phyloP scores from a whole-genome alignment of 306 rosid species.

The Alnus rubra region DNA sequence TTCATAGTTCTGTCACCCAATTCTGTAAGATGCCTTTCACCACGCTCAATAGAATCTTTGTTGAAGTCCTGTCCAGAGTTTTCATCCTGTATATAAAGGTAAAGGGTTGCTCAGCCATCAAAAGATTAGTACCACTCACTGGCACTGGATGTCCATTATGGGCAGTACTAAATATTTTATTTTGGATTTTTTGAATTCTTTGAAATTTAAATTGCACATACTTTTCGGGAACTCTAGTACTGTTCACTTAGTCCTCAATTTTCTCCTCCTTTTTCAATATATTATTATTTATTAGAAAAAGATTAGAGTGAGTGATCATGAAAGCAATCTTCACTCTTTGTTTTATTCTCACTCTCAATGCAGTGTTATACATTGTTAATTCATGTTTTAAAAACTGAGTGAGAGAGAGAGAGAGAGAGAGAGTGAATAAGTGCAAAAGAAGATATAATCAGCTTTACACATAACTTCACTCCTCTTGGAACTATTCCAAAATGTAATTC shows the following conservation, averaged over 20 bases:
- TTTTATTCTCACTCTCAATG: not conserved
- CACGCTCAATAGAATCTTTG: conserved; percentile 93
- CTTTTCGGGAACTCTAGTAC: not conserved
- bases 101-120: conserved; percentile 23
- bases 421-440: too few relatives aligned
- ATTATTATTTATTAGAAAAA: not conserved
- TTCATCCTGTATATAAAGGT: conserved; percentile 62
- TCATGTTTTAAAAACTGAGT: too few relatives aligned
- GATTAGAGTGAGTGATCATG: not conserved
- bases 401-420: too few relatives aligned
- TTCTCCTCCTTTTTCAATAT: not conserved
- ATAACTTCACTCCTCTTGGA: too few relatives aligned
- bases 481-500: too few relatives aligned
- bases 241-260: not conserved
- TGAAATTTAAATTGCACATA: not conserved
- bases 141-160: not conserved
- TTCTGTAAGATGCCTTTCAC: conserved; percentile 95
- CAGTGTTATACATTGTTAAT: too few relatives aligned
- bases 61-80: conserved; percentile 92
- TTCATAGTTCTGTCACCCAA: conserved; percentile 97
- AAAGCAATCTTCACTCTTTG: not conserved
- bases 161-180: not conserved
- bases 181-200: not conserved
- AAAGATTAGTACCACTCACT: not conserved
- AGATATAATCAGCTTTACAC: too few relatives aligned